These are phyloP conservation scores for Rosa hybrid DNA, from an alignment of 331 rosid species.

Conservation along the genomic window DNA sequence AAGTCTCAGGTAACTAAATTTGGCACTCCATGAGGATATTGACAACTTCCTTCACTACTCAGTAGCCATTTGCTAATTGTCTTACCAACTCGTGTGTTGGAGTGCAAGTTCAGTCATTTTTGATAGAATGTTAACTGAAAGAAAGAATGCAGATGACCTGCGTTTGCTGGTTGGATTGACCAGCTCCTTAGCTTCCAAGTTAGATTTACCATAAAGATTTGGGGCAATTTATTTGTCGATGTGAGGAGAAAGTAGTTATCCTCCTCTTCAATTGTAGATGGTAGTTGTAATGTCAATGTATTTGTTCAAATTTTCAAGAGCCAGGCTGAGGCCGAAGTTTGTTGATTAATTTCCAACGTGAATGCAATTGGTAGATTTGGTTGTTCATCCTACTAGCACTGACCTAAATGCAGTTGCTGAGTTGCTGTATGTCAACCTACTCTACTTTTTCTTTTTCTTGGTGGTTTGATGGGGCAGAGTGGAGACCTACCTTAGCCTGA, in stretches of 20 bases:
- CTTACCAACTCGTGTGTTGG: not conserved
- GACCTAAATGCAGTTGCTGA: not conserved
- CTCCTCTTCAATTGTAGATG: conserved; percentile 4
- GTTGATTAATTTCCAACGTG: conserved; percentile 20
- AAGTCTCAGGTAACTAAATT: not conserved
- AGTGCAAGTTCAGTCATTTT: not conserved
- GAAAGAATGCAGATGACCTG: not conserved
- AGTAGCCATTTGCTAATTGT: not conserved
- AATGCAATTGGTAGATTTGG: conserved; percentile 5
- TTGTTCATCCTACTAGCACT: conserved; percentile 5
- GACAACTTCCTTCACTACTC: not conserved
- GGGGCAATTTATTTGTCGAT: not conserved
- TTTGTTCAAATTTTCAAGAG: conserved; percentile 10
- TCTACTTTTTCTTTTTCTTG: not conserved
- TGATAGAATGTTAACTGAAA: not conserved
- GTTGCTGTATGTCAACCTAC: conserved; percentile 6
- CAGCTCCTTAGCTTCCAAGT: not conserved
- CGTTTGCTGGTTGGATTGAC: not conserved
- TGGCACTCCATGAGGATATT: not conserved
- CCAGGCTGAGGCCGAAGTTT: conserved; percentile 1
- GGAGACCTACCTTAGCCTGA: not conserved
- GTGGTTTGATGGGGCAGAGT: conserved; percentile 8
- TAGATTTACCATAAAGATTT: too few species aligned
- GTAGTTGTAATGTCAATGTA: not conserved
- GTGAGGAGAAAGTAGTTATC: not conserved